A percentile compares a stretch with the other conserved stretches of the same genome.
Evolutionary conservation across 164 flowering plant genomes (phyloP).

Genomic region (Annona squamosa): DNA sequence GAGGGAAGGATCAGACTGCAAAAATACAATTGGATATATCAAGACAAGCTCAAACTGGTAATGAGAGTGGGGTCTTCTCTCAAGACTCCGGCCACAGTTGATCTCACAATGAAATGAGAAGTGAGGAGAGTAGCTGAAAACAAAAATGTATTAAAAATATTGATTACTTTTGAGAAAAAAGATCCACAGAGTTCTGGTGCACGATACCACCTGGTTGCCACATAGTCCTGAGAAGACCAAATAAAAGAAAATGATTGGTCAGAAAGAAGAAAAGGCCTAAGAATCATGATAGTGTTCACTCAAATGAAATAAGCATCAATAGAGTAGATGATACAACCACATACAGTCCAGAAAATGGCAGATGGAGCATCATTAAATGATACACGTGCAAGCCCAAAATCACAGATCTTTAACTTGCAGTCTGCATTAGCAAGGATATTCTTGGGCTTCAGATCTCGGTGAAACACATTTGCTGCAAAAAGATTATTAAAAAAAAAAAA

Average conservation of each 20-base stretch:
- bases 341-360: conserved; percentile 94
- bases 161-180: conserved; percentile 75
- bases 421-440: conserved; percentile 92
- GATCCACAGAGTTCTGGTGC: conserved; percentile 98
- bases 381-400: conserved; percentile 92
- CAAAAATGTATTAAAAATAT: background rate
- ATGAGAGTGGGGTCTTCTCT: background rate
- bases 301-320: background rate
- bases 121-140: background rate
- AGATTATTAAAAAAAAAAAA: no score
- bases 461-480: conserved; percentile 79
- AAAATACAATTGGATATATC: background rate
- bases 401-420: conserved; percentile 92
- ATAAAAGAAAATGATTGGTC: background rate
- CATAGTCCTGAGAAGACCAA: conserved; percentile 57
- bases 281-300: background rate
- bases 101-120: background rate
- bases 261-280: background rate
- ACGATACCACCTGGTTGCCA: conserved; percentile 96
- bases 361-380: conserved; percentile 82
- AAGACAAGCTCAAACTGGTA: background rate
- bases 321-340: conserved; percentile 17
- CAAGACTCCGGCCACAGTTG: background rate
- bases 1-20: background rate
- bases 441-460: conserved; percentile 86